These are phyloP conservation scores for Hyaloscypha bicolor DNA, from an alignment of 495 filamentous ascomycete species.

Conservation along the genomic window DNA sequence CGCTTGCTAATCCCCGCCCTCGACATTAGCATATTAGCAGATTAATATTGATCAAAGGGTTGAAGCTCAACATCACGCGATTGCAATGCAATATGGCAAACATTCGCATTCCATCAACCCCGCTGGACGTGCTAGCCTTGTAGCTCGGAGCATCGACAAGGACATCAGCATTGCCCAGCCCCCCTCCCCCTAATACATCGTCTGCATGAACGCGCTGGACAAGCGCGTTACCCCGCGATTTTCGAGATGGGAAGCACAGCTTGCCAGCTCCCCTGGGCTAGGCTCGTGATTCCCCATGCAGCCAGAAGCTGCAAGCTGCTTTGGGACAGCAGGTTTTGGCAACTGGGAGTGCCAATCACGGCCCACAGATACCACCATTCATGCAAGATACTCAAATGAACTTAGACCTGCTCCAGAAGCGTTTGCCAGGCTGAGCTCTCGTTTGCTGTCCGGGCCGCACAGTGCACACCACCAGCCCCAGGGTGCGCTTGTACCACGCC, in stretches of 20 bases:
- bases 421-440: neutral
- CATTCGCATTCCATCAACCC: neutral
- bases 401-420: neutral
- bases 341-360: constrained; percentile 4
- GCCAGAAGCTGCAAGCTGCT: constrained; percentile 6
- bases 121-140: neutral
- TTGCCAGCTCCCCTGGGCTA: neutral
- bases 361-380: neutral
- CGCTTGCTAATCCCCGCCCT: neutral
- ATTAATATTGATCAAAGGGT: neutral
- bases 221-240: constrained; percentile 11
- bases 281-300: constrained; percentile 3
- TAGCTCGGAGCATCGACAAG: neutral
- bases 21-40: neutral
- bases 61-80: neutral
- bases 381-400: constrained; percentile 9
- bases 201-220: neutral
- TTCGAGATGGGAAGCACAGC: neutral
- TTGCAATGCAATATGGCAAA: neutral
- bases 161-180: too few relatives aligned
- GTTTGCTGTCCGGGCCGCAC: neutral
- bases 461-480: neutral
- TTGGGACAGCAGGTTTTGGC: constrained; percentile 1
- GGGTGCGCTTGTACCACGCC: neutral
- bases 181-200: neutral